Evolutionary conservation across 2,329 filamentous ascomycete species (phyloP).

Genomic region (Neobulgaria alba): DNA sequence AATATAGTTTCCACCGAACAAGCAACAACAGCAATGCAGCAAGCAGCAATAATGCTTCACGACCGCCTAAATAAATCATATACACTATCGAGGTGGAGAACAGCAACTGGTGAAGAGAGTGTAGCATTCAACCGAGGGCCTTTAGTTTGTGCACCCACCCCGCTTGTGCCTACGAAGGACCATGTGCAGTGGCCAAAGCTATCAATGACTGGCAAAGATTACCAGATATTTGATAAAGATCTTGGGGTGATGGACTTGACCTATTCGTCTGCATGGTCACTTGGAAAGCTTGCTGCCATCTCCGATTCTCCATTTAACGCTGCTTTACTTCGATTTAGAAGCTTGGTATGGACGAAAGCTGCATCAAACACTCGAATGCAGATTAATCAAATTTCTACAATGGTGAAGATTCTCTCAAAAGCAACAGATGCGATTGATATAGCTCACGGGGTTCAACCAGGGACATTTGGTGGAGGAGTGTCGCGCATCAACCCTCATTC

Average conservation of each 20-base stretch:
- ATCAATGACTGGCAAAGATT: constrained; percentile 30
- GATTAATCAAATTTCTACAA: background rate
- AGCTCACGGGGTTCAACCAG: background rate
- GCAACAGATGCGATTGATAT: background rate
- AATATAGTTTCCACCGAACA: background rate
- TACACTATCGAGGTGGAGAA: constrained; percentile 29
- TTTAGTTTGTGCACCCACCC: constrained; percentile 28
- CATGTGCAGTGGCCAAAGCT: constrained; percentile 1
- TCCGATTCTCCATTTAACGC: constrained; percentile 28
- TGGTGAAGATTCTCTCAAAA: background rate
- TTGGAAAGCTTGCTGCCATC: constrained; percentile 34
- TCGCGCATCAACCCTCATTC: background rate
- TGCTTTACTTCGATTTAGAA: constrained; percentile 22
- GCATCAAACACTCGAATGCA: background rate
- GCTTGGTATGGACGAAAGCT: constrained; percentile 3
- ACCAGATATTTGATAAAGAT: constrained; percentile 34
- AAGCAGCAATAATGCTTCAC: background rate
- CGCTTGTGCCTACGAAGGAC: constrained; percentile 1
- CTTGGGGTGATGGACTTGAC: constrained; percentile 36
- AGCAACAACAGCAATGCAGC: background rate
- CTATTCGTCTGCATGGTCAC: constrained; percentile 36
- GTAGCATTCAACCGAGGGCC: constrained; percentile 33
- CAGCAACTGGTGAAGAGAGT: constrained; percentile 34
- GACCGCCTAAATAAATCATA: constrained; percentile 33
- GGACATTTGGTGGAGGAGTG: background rate